Evolutionary conservation across 805 yeast genomes (phyloP).

Genomic region (Yarrowia divulgata): DNA sequence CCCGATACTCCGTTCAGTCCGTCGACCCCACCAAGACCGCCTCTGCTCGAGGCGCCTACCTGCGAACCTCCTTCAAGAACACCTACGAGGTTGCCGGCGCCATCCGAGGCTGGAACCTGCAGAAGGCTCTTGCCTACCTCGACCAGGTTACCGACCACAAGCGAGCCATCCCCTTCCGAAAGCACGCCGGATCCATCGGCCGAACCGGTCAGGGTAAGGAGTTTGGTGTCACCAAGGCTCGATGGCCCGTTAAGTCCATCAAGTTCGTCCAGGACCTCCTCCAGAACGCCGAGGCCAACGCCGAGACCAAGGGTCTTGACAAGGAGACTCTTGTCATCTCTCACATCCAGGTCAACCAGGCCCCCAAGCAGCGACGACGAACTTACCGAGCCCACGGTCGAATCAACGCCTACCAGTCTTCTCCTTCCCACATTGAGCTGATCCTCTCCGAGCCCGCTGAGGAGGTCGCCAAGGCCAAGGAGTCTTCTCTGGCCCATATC

Average conservation of each 20-base stretch:
- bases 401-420: constrained; percentile 98
- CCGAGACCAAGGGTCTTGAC: constrained; percentile 99
- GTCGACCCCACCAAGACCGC: constrained; percentile 99
- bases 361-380: constrained; percentile 99
- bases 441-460: constrained; percentile 95
- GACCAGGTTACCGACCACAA: constrained; percentile 96
- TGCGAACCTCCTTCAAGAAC: constrained; percentile 99
- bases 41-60: constrained; percentile 98
- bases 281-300: constrained; percentile 98
- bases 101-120: constrained; percentile 96
- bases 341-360: constrained; percentile 99
- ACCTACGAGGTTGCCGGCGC: constrained; percentile 99
- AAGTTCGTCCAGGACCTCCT: constrained; percentile 92
- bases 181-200: constrained; percentile 95
- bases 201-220: constrained; percentile 99
- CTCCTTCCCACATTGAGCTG: constrained; percentile 99
- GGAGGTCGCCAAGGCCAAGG: constrained; percentile 89
- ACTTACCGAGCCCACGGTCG: constrained; percentile 99
- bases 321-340: constrained; percentile 90
- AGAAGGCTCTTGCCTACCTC: constrained; percentile 94
- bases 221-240: constrained; percentile 99
- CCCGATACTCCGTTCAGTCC: constrained; percentile 99
- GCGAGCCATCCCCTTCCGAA: constrained; percentile 99
- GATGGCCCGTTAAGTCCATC: constrained; percentile 99
- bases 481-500: constrained; percentile 70